These are phyloP conservation scores for Chenopodium suecicum DNA, from an alignment of 148 eudicot species.

Conservation along the genomic window DNA sequence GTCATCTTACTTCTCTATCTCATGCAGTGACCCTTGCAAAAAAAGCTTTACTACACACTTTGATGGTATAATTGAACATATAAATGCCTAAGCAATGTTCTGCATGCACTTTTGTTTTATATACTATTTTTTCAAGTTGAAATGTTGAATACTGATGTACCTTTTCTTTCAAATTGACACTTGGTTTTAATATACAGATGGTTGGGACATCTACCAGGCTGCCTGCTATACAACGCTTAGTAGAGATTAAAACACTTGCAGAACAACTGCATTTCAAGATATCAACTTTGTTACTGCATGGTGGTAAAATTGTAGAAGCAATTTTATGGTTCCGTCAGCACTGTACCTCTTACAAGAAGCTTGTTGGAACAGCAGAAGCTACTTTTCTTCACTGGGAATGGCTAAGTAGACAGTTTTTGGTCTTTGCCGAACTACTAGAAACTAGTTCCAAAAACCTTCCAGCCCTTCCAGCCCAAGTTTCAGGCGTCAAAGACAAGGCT, in stretches of 20 bases:
- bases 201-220: slow-evolving; percentile 87
- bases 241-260: slow-evolving; percentile 87
- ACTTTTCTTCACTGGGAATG: slow-evolving; percentile 98
- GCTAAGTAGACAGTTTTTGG: slow-evolving; percentile 93
- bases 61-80: neutral
- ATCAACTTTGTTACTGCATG: slow-evolving; percentile 86
- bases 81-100: neutral
- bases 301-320: slow-evolving; percentile 88
- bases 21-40: neutral
- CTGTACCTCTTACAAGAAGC: slow-evolving; percentile 59
- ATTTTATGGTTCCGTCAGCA: slow-evolving; percentile 89
- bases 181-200: slow-evolving; percentile 61
- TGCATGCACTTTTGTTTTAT: neutral
- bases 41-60: neutral
- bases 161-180: slow-evolving; percentile 28
- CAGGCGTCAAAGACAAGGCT: slow-evolving; percentile 48
- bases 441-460: slow-evolving; percentile 63
- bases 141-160: slow-evolving; percentile 4
- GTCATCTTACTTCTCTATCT: neutral
- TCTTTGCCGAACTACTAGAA: slow-evolving; percentile 90
- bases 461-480: slow-evolving; percentile 41
- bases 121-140: neutral
- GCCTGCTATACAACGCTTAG: slow-evolving; percentile 86
- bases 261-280: slow-evolving; percentile 95
- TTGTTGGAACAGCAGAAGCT: slow-evolving; percentile 74